A percentile compares a stretch with the other conserved stretches of the same genome.
These are phyloP conservation scores for Coemansia sp. DNA, from an alignment of 371 early-diverging fungal species.

Conservation along the genomic window DNA sequence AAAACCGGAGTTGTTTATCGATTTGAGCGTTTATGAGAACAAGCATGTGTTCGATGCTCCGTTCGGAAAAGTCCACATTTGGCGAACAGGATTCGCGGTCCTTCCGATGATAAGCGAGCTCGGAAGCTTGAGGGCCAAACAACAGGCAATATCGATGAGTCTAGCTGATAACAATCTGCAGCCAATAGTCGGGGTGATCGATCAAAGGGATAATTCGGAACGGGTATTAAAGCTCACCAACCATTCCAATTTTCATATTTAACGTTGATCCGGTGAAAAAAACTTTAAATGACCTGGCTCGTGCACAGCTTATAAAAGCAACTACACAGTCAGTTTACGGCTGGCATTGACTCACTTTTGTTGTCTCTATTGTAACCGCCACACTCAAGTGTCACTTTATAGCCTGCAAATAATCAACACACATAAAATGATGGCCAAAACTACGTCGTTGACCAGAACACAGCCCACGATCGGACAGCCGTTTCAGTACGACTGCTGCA, in stretches of 20 bases:
- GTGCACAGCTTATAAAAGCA: neutral
- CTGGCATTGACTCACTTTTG: neutral
- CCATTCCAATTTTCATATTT: neutral
- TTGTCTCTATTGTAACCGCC: neutral
- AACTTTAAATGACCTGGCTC: neutral
- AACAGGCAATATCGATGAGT: neutral
- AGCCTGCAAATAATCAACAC: neutral
- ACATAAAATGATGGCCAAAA: neutral
- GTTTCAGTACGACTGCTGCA: slow-evolving; percentile 10
- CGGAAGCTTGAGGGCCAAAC: neutral
- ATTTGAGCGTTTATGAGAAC: neutral
- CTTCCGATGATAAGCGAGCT: neutral
- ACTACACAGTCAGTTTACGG: neutral
- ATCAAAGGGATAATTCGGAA: neutral
- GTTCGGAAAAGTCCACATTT: neutral
- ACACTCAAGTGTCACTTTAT: neutral
- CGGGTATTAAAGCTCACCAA: neutral
- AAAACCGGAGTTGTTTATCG: neutral
- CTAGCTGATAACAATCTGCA: neutral
- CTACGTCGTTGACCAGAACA: neutral
- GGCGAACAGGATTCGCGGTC: neutral
- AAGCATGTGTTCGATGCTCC: neutral
- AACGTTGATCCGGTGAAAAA: no score
- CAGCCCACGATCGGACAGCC: slow-evolving; percentile 6
- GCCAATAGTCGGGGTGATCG: neutral